Conservation (phyloP, 495 filamentous ascomycete species). For the Tetracladium marchalianum region DNA sequence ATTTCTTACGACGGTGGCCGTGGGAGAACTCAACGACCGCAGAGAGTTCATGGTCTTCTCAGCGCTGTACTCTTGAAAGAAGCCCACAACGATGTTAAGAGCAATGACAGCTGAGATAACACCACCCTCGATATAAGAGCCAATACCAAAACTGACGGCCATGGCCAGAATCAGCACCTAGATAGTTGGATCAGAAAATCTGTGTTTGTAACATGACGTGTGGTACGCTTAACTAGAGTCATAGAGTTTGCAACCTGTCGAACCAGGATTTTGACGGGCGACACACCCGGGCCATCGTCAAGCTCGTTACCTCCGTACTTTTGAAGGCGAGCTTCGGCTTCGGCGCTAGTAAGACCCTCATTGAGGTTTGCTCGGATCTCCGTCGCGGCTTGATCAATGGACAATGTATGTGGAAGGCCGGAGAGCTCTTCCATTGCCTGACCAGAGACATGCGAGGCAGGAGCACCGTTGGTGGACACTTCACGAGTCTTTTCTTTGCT, state of each 20-base stretch:
- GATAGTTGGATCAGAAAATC: slow-evolving; percentile 7
- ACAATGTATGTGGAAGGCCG: slow-evolving; percentile 54
- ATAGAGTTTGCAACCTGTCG: slow-evolving; percentile 55
- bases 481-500: too few species aligned
- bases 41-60: slow-evolving; percentile 80
- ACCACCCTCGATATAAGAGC: slow-evolving; percentile 72
- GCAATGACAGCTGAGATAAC: slow-evolving; percentile 72
- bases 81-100: slow-evolving; percentile 65
- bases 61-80: slow-evolving; percentile 73
- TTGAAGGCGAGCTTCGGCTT: slow-evolving; percentile 45
- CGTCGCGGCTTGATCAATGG: slow-evolving; percentile 38
- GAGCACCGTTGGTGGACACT: too few species aligned
- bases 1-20: slow-evolving; percentile 64
- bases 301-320: slow-evolving; percentile 54
- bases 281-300: slow-evolving; percentile 48
- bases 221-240: slow-evolving; percentile 37
- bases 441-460: slow-evolving; percentile 3
- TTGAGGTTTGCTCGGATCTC: slow-evolving; percentile 51
- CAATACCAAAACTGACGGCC: slow-evolving; percentile 68
- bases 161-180: slow-evolving; percentile 76
- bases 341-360: slow-evolving; percentile 46
- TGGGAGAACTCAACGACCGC: slow-evolving; percentile 63
- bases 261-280: slow-evolving; percentile 62
- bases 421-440: slow-evolving; percentile 31
- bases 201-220: not conserved